Evolutionary conservation across 352 stramenopile species (phyloP).

Genomic region (Peronospora farinosa): DNA sequence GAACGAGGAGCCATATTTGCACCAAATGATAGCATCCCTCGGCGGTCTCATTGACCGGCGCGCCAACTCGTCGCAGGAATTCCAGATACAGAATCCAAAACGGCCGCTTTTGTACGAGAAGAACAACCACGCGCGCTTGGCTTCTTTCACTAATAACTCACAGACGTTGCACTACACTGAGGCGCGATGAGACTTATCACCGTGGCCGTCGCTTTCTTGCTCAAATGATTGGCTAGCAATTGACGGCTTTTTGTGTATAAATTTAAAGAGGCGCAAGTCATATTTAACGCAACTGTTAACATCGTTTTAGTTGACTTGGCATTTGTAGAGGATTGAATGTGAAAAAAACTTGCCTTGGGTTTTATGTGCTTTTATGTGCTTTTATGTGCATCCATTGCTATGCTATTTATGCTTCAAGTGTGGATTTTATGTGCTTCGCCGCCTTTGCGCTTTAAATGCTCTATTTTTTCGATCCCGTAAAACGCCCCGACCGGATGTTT

Average conservation of each 20-base stretch:
- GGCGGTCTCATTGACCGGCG: conserved; percentile 28
- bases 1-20: conserved; percentile 35
- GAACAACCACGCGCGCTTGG: conserved; percentile 18
- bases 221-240: conserved; percentile 16
- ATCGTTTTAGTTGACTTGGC: not conserved
- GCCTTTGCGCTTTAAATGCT: no score
- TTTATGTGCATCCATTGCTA: no score
- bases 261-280: conserved; percentile 1
- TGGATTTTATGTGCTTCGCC: no score
- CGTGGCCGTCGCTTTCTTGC: conserved; percentile 33
- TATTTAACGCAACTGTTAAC: not conserved
- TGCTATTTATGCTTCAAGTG: no score
- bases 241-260: conserved; percentile 24
- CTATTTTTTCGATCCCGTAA: no score
- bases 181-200: conserved; percentile 41
- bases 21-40: conserved; percentile 24
- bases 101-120: conserved; percentile 54
- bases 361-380: no score
- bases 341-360: no score
- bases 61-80: conserved; percentile 10
- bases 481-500: no score
- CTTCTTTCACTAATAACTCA: conserved; percentile 17
- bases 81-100: conserved; percentile 47
- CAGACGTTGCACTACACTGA: conserved; percentile 52
- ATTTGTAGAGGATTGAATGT: no score